These are phyloP conservation scores for Vigna unguiculata DNA, from an alignment of 306 rosid genomes.

Conservation along the genomic window DNA sequence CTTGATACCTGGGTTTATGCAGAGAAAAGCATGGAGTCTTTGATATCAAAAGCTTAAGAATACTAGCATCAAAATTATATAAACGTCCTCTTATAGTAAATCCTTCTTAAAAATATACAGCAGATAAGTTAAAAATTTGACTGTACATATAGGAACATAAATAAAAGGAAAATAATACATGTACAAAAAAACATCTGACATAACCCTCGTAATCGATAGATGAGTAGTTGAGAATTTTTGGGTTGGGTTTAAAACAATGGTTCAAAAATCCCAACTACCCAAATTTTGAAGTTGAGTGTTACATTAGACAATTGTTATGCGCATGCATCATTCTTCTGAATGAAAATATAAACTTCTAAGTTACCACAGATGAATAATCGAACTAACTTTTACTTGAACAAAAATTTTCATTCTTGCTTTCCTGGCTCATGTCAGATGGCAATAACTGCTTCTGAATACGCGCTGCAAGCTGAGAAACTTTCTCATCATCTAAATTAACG, in stretches of 20 bases:
- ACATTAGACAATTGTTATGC: conserved; percentile 17
- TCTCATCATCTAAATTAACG: conserved; percentile 68
- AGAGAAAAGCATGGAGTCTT: conserved; percentile 7
- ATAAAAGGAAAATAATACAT: conserved; percentile 15
- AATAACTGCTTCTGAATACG: conserved; percentile 70
- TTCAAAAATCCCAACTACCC: conserved; percentile 2
- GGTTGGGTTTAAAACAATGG: conserved; percentile 2
- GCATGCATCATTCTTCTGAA: conserved; percentile 26
- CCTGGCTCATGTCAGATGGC: conserved; percentile 40
- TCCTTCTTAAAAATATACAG: neutral
- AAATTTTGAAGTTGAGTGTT: conserved; percentile 32
- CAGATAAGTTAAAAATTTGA: conserved; percentile 1
- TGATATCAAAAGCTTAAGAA: neutral
- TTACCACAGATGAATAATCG: conserved; percentile 44
- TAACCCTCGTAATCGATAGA: conserved; percentile 17
- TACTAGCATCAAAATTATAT: conserved; percentile 4
- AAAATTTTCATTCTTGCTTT: conserved; percentile 54
- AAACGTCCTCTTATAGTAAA: neutral
- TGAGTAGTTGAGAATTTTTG: neutral
- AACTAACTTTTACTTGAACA: conserved; percentile 61
- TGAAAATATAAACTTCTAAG: conserved; percentile 34
- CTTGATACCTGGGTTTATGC: neutral
- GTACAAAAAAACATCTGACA: conserved; percentile 15
- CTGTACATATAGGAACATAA: conserved; percentile 38
- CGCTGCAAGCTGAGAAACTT: conserved; percentile 70